Conservation (phyloP, 192 early-diverging fungal genomes). For the Chytriomyces confervae region DNA sequence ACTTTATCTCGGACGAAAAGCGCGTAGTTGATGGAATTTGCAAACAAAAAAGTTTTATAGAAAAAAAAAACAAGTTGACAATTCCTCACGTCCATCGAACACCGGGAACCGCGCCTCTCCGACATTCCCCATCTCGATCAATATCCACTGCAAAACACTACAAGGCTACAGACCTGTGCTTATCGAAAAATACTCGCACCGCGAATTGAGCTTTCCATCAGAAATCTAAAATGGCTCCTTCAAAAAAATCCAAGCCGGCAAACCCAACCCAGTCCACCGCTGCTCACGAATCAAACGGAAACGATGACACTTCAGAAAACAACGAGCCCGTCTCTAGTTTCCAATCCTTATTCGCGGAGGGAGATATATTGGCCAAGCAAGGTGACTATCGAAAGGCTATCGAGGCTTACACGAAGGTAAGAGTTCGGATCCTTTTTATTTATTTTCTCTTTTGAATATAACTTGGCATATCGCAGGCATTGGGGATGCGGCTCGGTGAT, state of each 20-base stretch:
- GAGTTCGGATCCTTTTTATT: neutral
- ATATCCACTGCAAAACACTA: no score
- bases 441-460: neutral
- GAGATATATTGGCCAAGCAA: slow-evolving; percentile 55
- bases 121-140: no score
- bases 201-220: no score
- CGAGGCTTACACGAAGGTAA: slow-evolving; percentile 59
- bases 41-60: neutral
- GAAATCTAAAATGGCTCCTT: no score
- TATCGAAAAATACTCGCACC: no score
- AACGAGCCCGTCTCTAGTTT: slow-evolving; percentile 48
- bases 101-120: no score
- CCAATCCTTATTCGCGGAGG: slow-evolving; percentile 57
- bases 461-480: slow-evolving; percentile 34
- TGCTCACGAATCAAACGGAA: no score
- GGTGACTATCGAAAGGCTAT: slow-evolving; percentile 57
- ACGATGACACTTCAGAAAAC: slow-evolving; percentile 16
- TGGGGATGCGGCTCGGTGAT: slow-evolving; percentile 50
- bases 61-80: neutral
- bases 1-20: slow-evolving; percentile 24
- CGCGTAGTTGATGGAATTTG: slow-evolving; percentile 1
- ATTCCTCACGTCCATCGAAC: no score
- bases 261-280: no score
- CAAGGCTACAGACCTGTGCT: no score
- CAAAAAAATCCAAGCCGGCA: no score